Evolutionary conservation across 495 filamentous ascomycete genomes (phyloP), one percentile per base, ranked within the genome.

Genomic region (Margaritispora aquatica): DNA sequence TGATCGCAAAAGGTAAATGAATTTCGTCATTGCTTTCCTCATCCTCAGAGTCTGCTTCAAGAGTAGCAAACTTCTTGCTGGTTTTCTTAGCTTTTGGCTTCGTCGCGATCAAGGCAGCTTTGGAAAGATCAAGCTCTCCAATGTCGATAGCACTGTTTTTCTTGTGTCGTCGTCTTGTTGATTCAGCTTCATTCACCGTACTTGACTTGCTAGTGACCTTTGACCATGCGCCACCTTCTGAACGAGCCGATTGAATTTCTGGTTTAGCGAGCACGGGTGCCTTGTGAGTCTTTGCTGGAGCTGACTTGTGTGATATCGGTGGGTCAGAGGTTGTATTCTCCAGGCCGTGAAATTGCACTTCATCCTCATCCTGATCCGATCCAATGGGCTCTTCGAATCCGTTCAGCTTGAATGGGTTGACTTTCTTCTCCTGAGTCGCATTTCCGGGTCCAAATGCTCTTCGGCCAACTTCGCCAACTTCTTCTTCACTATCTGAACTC

Each of bases 1-100:
- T 85, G 46, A 89, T 80, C 26, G 86, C 79, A 48, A 88, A 79
- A 1, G 86, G 84, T 4, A 78, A 64, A 31, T 79, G 74, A 29
- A 80, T 73, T 53, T 65, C 51, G n/a, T 72, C 65, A 9, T 73
- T 64, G 15, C 66, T 66, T 20, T 73, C 68, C 2, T 67, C 69
- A 50, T 79, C 77, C 52, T 86, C 86, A 19, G 81, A 85, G 27
- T 57, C 75, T 7, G 55, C 53, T 10, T 66, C 57, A 7, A 68
- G 48, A 19, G 44, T 56, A 1, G 53, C 47, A 1, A 26, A 50
- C 19, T 57, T 54, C 26, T 63, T 62, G 17, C 47, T 51, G 4
- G 69, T 21, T n/a, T 62, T 73, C 67, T 51, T 65, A 22, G 50
- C 22, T 46, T 63, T 67, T 0, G 70, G 54, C 51, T 68, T 68